Conservation (phyloP, 2,329 filamentous ascomycete species). For the Sphaerostilbella broomeana region DNA sequence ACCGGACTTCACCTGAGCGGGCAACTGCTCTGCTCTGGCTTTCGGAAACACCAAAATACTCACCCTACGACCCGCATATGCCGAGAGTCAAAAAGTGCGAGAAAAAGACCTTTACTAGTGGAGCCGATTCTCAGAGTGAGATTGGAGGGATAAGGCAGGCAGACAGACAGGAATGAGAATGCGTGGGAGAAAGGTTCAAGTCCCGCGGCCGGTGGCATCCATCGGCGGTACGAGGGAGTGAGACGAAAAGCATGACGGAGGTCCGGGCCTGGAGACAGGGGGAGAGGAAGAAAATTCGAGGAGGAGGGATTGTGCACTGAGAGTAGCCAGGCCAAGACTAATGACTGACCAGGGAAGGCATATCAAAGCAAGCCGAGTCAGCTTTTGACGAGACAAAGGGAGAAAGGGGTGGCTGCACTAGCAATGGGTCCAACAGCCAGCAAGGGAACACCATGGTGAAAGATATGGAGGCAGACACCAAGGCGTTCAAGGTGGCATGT, state of each 20-base stretch:
- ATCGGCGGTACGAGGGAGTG: conserved; percentile 4
- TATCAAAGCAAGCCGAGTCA: neutral
- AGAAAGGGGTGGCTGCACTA: conserved; percentile 26
- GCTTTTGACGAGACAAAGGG: conserved; percentile 3
- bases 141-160: conserved; percentile 8
- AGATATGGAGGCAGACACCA: conserved; percentile 12
- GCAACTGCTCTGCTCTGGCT: conserved; percentile 2
- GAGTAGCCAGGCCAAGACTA: conserved; percentile 17
- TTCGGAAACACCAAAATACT: conserved; percentile 8
- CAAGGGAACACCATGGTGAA: conserved; percentile 18
- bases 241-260: conserved; percentile 10
- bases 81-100: conserved; percentile 7
- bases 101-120: conserved; percentile 8
- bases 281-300: too few relatives aligned
- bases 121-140: conserved; percentile 8
- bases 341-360: conserved; percentile 22
- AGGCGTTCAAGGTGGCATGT: too few relatives aligned
- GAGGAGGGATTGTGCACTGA: conserved; percentile 7
- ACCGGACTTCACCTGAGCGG: conserved; percentile 2
- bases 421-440: conserved; percentile 18
- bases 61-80: conserved; percentile 9
- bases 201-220: conserved; percentile 1
- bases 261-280: conserved; percentile 8
- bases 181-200: conserved; percentile 5
- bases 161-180: too few relatives aligned